Conservation (phyloP, 2,329 filamentous ascomycete species). For the Alternaria viburni region DNA sequence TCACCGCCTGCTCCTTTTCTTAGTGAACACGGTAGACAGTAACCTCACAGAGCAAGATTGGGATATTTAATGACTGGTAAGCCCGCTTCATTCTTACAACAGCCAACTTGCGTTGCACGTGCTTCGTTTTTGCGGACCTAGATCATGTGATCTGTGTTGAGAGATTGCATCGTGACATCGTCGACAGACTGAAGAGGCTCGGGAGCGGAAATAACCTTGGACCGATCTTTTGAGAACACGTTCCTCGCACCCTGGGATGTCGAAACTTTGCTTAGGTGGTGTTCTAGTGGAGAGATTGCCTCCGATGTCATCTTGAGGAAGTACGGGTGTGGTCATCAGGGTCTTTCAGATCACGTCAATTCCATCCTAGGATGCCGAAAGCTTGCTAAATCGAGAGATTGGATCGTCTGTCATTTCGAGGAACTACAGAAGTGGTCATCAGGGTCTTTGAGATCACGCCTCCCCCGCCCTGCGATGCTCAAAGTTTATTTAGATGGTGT, state of each 20-base stretch:
- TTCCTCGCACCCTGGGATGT: no score
- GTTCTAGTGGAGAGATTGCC: no score
- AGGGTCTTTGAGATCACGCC: background rate
- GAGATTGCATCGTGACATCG: background rate
- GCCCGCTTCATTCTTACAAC: background rate
- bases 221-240: no score
- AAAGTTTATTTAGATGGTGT: background rate
- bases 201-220: background rate
- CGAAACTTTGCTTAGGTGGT: no score
- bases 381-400: background rate
- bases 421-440: background rate
- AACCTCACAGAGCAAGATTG: background rate
- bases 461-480: background rate
- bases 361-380: background rate
- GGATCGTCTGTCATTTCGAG: background rate
- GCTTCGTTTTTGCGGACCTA: background rate
- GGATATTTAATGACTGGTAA: background rate
- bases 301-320: no score
- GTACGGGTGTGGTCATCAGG: background rate
- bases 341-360: background rate
- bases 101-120: background rate
- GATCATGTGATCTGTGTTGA: background rate
- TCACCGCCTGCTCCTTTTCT: constrained; percentile 4
- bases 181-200: background rate
- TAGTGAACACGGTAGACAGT: background rate